Evolutionary conservation across 371 early-diverging fungal genomes (phyloP).

Genomic region (Mucor indicus): DNA sequence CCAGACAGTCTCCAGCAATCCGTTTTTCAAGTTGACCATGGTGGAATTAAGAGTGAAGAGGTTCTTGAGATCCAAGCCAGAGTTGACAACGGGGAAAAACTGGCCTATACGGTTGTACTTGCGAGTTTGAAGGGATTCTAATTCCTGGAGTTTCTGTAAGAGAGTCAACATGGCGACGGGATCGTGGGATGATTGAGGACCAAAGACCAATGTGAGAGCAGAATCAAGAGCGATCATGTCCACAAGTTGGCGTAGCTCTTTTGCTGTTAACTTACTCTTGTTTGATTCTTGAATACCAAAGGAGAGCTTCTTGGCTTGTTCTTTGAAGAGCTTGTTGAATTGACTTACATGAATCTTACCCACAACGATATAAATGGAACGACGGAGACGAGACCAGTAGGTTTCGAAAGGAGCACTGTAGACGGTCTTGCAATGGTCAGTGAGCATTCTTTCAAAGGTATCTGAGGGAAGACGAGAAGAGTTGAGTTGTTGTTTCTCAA

Average conservation of each 20-base stretch:
- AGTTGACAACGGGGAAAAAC: constrained; percentile 16
- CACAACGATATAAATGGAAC: constrained; percentile 23
- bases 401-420: constrained; percentile 28
- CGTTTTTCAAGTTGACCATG: neutral
- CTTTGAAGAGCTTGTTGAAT: constrained; percentile 10
- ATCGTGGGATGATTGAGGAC: constrained; percentile 8
- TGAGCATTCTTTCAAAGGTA: constrained; percentile 27
- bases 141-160: constrained; percentile 7
- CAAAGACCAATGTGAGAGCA: constrained; percentile 25
- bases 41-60: constrained; percentile 1
- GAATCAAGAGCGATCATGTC: constrained; percentile 34
- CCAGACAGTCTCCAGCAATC: constrained; percentile 8
- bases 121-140: constrained; percentile 18
- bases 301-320: constrained; percentile 17
- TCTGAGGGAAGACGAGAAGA: constrained; percentile 23
- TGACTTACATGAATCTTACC: constrained; percentile 1
- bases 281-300: constrained; percentile 5
- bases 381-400: constrained; percentile 38
- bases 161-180: constrained; percentile 15
- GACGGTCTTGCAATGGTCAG: constrained; percentile 36
- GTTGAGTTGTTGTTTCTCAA: constrained; percentile 38
- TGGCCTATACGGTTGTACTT: constrained; percentile 26
- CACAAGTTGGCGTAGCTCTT: constrained; percentile 24
- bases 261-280: constrained; percentile 8
- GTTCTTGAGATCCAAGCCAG: constrained; percentile 1